Base-by-base conservation (phyloP, 2,329 filamentous ascomycete species). In the Ambrosiella cleistominuta region DNA sequence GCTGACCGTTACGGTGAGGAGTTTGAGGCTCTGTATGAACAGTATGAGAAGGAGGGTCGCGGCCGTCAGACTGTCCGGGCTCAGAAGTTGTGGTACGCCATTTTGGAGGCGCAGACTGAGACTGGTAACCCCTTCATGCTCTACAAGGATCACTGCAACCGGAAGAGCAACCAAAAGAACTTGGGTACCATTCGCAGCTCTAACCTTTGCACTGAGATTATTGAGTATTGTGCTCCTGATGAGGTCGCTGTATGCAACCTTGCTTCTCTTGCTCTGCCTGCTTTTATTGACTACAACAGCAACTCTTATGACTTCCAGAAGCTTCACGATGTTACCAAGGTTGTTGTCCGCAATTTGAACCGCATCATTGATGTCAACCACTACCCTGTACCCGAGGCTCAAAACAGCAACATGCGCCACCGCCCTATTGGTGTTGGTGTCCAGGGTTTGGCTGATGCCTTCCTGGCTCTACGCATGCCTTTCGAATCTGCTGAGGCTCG, bases 141-240 rank as follows among this genome's bases (percentile, higher is more conserved):
- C 61, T 98, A 98, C 83, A 98, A 98, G 79, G 93, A 98, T 73
- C 80, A 84, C 67, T 91, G 86, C 82, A 98, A 98, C 81, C 83
- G 83, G 71, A 98, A 98, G 85, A 96, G 90, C 79, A 98, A 98
- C 81, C 93, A 98, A 77, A 97, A 98, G 85, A 98, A 98, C 74
- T 79, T 98, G 38, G 93, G 93, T 64, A 96, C 90, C 62, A 98
- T 98, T 66, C 89, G 89, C 72, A 96, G 88, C 78, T 98, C 93
- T 68, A 98, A 98, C 72, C 79, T 98, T 54, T 98, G 93, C 82
- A 97, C 91, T 55, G 93, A 98, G 74, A 98, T 98, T 66, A 81
- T 98, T 63, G 93, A 98, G 76, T 98, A 96, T 77, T 94, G 79
- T 63, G 88, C 93, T 40, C 91, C 93, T 40, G 93, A 98, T 71